Evolutionary conservation across 1,284 basidiomycete genomes (phyloP), one percentile per base, ranked within the genome.

Genomic region (Malassezia japonica): DNA sequence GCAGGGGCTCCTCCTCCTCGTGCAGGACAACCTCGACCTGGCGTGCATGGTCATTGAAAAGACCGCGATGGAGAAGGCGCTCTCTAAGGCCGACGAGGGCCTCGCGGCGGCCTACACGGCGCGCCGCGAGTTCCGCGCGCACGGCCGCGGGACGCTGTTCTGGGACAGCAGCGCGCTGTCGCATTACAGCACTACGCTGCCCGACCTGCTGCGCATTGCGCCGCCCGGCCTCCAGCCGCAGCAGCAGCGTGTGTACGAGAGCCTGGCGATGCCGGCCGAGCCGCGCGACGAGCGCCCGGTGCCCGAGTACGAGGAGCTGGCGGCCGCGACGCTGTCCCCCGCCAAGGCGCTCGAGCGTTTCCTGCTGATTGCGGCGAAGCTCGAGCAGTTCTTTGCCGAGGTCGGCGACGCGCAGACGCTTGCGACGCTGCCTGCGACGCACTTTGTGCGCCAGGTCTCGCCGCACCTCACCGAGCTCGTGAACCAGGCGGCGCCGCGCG

Each of bases 41-140:
- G 92, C 92, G 15, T 96, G 92, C 73, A 81, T 83, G 48, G 87
- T 91, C 6, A 90, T 99, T 59, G 91, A 96, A 76, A 92, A 88
- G 72, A 91, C 91, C 7, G 94, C 94, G 1, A 95, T 95, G 86
- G 91, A 98, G 67, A 84, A 90, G 61, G 91, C 91, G 1, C 81
- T 89, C 44, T 80, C 83, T n/a, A 94, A 98, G 67, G 86, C 96
- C 16, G 94, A 99, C 70, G 89, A 92, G 60, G 83, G 83, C 29
- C 86, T 99, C 55, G 79, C 82, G 4, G 69, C 80, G 25, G 85
- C 89, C 10, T 96, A 90, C 68, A 50, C 55, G 32, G 78, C 80
- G 41, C 81, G 94, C 51, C 82, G 87, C 59, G 83, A 87, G 48
- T 90, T 96, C 74, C 82, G 87, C 55, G 87, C 92, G 76, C 83